These are phyloP conservation scores for Tolypocladium inflatum DNA, from an alignment of 2,329 filamentous ascomycete species.

Conservation along the genomic window DNA sequence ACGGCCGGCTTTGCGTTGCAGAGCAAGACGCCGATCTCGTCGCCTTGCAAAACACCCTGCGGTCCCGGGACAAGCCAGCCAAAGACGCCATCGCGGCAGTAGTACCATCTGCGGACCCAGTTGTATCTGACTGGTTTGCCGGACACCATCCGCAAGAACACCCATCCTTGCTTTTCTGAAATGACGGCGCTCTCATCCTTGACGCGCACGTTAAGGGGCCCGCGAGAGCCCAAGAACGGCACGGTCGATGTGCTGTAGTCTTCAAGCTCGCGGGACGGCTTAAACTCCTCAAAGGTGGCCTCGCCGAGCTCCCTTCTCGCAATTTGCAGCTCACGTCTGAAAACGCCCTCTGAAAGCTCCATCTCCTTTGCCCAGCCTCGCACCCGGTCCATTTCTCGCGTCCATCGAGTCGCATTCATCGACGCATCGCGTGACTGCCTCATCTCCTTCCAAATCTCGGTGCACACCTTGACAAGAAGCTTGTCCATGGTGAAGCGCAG, in stretches of 20 bases:
- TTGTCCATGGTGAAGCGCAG: slow-evolving; percentile 77
- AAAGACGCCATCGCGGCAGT: slow-evolving; percentile 91
- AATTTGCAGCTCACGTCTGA: slow-evolving; percentile 70
- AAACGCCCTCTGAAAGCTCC: slow-evolving; percentile 77
- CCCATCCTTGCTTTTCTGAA: slow-evolving; percentile 87
- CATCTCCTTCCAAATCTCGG: slow-evolving; percentile 84
- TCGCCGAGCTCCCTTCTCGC: slow-evolving; percentile 79
- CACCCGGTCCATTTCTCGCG: slow-evolving; percentile 79
- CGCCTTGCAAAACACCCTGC: slow-evolving; percentile 86
- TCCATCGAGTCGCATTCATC: slow-evolving; percentile 56
- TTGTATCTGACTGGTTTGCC: slow-evolving; percentile 85
- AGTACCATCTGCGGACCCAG: slow-evolving; percentile 92
- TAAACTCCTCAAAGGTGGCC: slow-evolving; percentile 55
- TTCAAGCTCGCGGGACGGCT: slow-evolving; percentile 85
- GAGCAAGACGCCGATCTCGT: slow-evolving; percentile 89
- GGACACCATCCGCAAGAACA: slow-evolving; percentile 71
- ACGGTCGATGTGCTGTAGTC: slow-evolving; percentile 88
- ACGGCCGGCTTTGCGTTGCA: slow-evolving; percentile 89
- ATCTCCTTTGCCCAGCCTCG: slow-evolving; percentile 91
- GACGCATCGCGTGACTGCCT: slow-evolving; percentile 59
- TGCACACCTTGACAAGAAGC: slow-evolving; percentile 73
- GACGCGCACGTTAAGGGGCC: slow-evolving; percentile 54
- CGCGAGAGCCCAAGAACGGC: slow-evolving; percentile 67
- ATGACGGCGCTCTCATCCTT: slow-evolving; percentile 39
- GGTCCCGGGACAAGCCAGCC: slow-evolving; percentile 82